Percentiles rank a stretch among this genome's conserved stretches.
Evolutionary conservation across 768 basidiomycete species (phyloP).

Genomic region (Russula vinacea): DNA sequence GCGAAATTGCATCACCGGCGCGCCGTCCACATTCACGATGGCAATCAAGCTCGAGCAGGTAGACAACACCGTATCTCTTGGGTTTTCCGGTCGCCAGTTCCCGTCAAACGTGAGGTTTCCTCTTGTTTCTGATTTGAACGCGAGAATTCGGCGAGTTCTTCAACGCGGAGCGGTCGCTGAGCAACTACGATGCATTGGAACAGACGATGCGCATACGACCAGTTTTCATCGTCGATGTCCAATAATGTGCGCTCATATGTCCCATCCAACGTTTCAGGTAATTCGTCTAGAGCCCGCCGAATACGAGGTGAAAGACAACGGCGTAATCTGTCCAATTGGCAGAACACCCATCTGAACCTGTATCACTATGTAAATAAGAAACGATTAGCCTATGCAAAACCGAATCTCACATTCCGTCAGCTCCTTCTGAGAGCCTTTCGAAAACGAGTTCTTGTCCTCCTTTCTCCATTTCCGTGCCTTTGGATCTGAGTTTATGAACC

Average conservation of each 20-base stretch:
- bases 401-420: neutral
- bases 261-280: neutral
- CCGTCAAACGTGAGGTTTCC: neutral
- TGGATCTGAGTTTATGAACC: neutral
- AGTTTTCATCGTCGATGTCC: conserved; percentile 1
- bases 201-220: neutral
- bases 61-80: neutral
- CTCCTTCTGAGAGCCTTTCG: neutral
- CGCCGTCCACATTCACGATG: neutral
- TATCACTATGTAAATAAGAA: too few species aligned
- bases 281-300: neutral
- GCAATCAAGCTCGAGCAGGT: conserved; percentile 8
- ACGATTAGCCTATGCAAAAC: too few species aligned
- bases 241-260: neutral
- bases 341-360: conserved; percentile 1
- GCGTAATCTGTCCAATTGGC: neutral
- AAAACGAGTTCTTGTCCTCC: neutral
- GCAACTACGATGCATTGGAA: conserved; percentile 12
- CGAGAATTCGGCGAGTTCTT: conserved; percentile 7
- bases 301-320: neutral
- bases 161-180: neutral
- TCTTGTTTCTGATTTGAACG: neutral
- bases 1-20: neutral
- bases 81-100: neutral
- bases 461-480: neutral